phyloP scores from a whole-genome alignment of 2,329 filamentous ascomycete genomes.

The Stemphylium lycopersici region DNA sequence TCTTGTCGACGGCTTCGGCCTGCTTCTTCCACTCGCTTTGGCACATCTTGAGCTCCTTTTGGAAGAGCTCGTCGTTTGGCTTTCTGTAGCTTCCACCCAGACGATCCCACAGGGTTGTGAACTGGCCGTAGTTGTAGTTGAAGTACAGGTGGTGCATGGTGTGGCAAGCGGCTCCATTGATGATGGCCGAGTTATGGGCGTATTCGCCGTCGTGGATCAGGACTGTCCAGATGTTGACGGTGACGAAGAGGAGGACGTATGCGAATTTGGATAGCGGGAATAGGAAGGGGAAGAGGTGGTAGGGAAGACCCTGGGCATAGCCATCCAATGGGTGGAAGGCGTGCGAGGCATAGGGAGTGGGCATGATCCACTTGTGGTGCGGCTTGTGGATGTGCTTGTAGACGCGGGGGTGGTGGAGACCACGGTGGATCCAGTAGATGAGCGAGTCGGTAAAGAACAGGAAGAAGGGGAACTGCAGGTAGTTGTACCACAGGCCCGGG shows the following conservation, averaged over 20 bases:
- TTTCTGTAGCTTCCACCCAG: slow-evolving; percentile 84
- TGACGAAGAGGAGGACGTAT: slow-evolving; percentile 83
- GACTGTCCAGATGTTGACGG: slow-evolving; percentile 97
- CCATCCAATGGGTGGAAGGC: slow-evolving; percentile 96
- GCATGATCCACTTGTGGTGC: slow-evolving; percentile 99
- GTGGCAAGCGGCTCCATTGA: slow-evolving; percentile 95
- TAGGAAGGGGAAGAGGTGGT: slow-evolving; percentile 91
- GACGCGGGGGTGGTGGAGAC: slow-evolving; percentile 76
- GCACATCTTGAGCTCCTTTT: slow-evolving; percentile 84
- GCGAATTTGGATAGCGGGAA: slow-evolving; percentile 92
- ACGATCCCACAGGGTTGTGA: slow-evolving; percentile 90
- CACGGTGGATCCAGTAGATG: slow-evolving; percentile 92
- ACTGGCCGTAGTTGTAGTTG: slow-evolving; percentile 86
- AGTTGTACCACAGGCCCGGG: slow-evolving; percentile 78
- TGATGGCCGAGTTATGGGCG: slow-evolving; percentile 83
- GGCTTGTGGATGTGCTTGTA: slow-evolving; percentile 95
- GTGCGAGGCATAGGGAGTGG: slow-evolving; percentile 87
- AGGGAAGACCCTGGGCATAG: slow-evolving; percentile 85
- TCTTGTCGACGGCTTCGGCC: slow-evolving; percentile 74
- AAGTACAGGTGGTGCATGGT: slow-evolving; percentile 82
- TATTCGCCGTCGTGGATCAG: slow-evolving; percentile 97
- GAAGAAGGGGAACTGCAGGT: slow-evolving; percentile 85
- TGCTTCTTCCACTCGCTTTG: slow-evolving; percentile 80
- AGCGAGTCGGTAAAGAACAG: slow-evolving; percentile 85
- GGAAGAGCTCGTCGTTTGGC: slow-evolving; percentile 85